A percentile compares a stretch with the other conserved stretches of the same genome.
phyloP scores from a whole-genome alignment of 2,329 filamentous ascomycete genomes.

The Apiospora kogelbergensis region DNA sequence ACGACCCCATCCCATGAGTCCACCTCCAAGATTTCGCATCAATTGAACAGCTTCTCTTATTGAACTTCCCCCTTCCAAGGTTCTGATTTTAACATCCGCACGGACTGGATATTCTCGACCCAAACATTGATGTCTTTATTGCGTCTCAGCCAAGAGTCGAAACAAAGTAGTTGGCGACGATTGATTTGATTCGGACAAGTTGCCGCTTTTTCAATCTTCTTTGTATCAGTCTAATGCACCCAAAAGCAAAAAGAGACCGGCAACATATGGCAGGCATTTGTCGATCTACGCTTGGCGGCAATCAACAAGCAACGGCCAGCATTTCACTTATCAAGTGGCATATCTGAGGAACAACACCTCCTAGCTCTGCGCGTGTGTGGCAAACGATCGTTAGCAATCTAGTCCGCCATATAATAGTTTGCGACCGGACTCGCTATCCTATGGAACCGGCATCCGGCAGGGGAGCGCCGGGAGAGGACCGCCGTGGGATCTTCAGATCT shows the following conservation, averaged over 20 bases:
- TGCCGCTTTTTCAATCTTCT: neutral
- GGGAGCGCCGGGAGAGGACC: neutral
- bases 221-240: neutral
- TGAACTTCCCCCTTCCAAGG: neutral
- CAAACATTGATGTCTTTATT: neutral
- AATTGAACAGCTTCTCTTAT: neutral
- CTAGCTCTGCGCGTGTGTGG: neutral
- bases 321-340: no score
- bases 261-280: neutral
- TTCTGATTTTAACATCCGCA: neutral
- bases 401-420: neutral
- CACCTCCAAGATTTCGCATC: neutral
- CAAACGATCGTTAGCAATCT: neutral
- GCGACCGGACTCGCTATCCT: neutral
- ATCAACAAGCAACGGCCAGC: no score
- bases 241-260: neutral
- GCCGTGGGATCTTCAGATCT: conserved; percentile 1
- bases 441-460: neutral
- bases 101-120: neutral
- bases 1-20: neutral
- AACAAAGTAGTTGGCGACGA: neutral
- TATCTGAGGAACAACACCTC: neutral
- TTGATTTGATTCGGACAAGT: neutral
- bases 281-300: neutral
- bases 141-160: neutral